These are phyloP conservation scores for Bisporella sp. DNA, from an alignment of 2,329 filamentous ascomycete genomes.

Conservation along the genomic window DNA sequence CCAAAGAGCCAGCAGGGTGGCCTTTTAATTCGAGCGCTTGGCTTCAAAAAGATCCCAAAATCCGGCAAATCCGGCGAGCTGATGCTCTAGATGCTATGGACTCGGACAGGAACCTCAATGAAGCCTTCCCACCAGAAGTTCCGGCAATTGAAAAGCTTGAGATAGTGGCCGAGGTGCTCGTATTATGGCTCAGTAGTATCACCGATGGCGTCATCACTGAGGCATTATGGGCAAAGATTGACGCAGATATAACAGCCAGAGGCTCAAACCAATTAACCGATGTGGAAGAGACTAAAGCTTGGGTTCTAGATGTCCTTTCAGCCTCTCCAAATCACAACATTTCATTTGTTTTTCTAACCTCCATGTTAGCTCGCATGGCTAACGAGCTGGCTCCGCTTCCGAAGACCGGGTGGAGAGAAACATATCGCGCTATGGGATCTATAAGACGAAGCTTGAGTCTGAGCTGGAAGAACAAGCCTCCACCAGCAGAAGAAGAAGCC, in stretches of 20 bases:
- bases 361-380: conserved; percentile 59
- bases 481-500: conserved; percentile 34
- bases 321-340: conserved; percentile 74
- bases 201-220: conserved; percentile 72
- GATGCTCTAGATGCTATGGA: conserved; percentile 64
- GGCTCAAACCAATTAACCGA: conserved; percentile 34
- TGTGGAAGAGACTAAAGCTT: conserved; percentile 49
- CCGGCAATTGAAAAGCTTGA: conserved; percentile 66
- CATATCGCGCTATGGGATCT: conserved; percentile 2
- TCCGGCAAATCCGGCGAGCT: conserved; percentile 24
- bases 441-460: conserved; percentile 20
- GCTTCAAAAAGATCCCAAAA: conserved; percentile 27
- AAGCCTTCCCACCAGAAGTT: conserved; percentile 55
- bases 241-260: conserved; percentile 44
- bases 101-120: conserved; percentile 53
- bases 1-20: conserved; percentile 49
- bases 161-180: conserved; percentile 60
- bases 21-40: conserved; percentile 40
- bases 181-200: conserved; percentile 68
- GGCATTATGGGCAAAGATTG: conserved; percentile 63
- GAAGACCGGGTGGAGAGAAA: conserved; percentile 13
- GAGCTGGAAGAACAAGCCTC: conserved; percentile 20
- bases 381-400: conserved; percentile 43
- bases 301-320: conserved; percentile 68
- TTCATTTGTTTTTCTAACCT: conserved; percentile 79